phyloP scores from a whole-genome alignment of 1,284 basidiomycete genomes.

The Ganoderma sp. region DNA sequence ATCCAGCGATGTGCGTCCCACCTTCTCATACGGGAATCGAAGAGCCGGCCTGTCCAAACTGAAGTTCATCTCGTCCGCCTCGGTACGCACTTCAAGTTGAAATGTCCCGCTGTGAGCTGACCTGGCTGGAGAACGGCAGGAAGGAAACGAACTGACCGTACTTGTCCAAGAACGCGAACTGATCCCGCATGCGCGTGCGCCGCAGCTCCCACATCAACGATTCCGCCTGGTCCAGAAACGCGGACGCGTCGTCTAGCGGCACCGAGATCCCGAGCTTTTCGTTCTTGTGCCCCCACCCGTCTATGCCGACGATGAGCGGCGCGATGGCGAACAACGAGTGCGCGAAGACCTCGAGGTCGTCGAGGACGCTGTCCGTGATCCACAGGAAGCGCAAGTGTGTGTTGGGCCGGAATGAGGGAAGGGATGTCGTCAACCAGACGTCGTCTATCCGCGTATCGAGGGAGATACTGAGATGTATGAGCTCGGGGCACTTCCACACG shows the following conservation, averaged over 20 bases:
- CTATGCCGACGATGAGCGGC: background rate
- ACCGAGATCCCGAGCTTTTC: background rate
- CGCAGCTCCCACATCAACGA: background rate
- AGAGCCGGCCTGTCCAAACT: no score
- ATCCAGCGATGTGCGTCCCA: no score
- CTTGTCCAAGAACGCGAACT: background rate
- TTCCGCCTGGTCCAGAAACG: background rate
- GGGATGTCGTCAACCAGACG: background rate
- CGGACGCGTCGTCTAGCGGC: no score
- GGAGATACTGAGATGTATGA: background rate
- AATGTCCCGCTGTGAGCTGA: no score
- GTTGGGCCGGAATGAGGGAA: background rate
- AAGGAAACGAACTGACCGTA: background rate
- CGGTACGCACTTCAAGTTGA: no score
- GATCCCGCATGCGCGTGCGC: background rate
- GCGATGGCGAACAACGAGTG: background rate
- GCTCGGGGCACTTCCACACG: background rate
- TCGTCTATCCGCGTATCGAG: background rate
- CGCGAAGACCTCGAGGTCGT: background rate
- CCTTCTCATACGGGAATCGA: no score
- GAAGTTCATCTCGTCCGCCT: no score
- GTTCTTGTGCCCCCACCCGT: background rate
- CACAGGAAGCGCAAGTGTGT: background rate
- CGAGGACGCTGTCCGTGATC: background rate
- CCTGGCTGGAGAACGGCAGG: no score